Evolutionary conservation across 2,329 filamentous ascomycete genomes (phyloP), one percentile per base, ranked within the genome.

Genomic region (Cladosporium sp.): DNA sequence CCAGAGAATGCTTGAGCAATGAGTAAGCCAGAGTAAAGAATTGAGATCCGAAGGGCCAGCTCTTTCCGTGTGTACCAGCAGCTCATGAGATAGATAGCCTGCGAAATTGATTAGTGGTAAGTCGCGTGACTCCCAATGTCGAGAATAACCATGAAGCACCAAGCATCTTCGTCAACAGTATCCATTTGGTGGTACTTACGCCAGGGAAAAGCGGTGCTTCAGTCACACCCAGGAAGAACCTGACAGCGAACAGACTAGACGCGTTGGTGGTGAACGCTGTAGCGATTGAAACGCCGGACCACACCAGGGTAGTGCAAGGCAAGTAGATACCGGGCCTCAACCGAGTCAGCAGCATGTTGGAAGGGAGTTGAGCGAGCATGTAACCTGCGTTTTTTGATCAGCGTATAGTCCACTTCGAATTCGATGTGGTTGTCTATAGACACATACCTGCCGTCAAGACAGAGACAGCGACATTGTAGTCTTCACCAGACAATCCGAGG

Each of bases 41-140:
- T 73, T 1, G 77, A 76, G 5, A 78, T 73, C 3, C 79, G 73
- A 55, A 76, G 76, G 2, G 74, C 78, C 18, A 80, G 75, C 67
- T 80, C 77, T 23, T 55, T 55, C 50, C 75, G 75, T 3, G 74
- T 79, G 70, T 82, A 82, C 75, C 79, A 82, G 5, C 75, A 76
- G 16, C 72, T 76, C 8, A 82, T 73, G 33, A 79, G 77, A 68
- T 79, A 82, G 49, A 80, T 76, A 29, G 77, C 78, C 52, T 55
- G 18, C 3, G 21, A 18, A 31, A 16, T 8, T 28, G 5, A 3
- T 11, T 8, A 28, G 2, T 26, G 21, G 2, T n/a, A n/a, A 44
- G 1, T 8, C 18, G 5, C 18, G 8, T n/a, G 37, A 16, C 37
- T 44, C 49, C 5, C 35, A 18, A 7, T 37, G 12, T 1, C 14